A percentile compares a stretch with the other conserved stretches of the same genome.
These are phyloP conservation scores for Diversispora eburnea DNA, from an alignment of 192 early-diverging fungal species.

Conservation along the genomic window DNA sequence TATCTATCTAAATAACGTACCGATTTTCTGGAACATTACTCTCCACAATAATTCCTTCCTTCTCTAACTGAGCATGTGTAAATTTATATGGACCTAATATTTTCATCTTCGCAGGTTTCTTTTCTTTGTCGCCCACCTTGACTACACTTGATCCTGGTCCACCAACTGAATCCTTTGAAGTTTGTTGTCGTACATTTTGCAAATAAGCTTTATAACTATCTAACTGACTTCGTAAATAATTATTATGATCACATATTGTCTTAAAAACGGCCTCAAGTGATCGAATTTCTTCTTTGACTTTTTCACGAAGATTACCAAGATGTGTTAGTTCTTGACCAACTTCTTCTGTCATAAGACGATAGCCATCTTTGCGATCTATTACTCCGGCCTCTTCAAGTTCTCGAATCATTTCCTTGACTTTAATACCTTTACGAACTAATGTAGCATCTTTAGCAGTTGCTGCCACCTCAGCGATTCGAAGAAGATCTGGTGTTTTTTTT, in stretches of 20 bases:
- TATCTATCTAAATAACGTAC: conserved; percentile 43
- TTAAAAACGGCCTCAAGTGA: conserved; percentile 83
- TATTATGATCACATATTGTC: conserved; percentile 93
- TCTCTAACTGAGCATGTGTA: conserved; percentile 78
- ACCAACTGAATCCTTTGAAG: conserved; percentile 40
- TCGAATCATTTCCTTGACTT: conserved; percentile 89
- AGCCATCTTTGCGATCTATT: conserved; percentile 70
- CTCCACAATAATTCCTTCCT: conserved; percentile 87
- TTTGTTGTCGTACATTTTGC: conserved; percentile 87
- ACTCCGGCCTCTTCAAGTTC: conserved; percentile 79
- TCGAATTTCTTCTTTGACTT: conserved; percentile 74
- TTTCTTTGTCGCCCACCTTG: conserved; percentile 52
- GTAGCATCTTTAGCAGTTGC: conserved; percentile 83
- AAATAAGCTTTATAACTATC: conserved; percentile 94
- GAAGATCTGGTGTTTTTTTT: conserved; percentile 56
- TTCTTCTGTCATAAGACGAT: conserved; percentile 83
- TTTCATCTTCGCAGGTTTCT: conserved; percentile 46
- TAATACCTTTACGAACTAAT: conserved; percentile 90
- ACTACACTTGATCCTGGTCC: conserved; percentile 51
- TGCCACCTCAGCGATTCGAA: conserved; percentile 76
- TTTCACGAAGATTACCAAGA: conserved; percentile 86
- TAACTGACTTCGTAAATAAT: conserved; percentile 82
- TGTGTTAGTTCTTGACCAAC: conserved; percentile 85
- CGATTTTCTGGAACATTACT: conserved; percentile 89
- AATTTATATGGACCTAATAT: conserved; percentile 79